Evolutionary conservation across 805 yeast genomes (phyloP).

Genomic region (Lipomyces sp.): DNA sequence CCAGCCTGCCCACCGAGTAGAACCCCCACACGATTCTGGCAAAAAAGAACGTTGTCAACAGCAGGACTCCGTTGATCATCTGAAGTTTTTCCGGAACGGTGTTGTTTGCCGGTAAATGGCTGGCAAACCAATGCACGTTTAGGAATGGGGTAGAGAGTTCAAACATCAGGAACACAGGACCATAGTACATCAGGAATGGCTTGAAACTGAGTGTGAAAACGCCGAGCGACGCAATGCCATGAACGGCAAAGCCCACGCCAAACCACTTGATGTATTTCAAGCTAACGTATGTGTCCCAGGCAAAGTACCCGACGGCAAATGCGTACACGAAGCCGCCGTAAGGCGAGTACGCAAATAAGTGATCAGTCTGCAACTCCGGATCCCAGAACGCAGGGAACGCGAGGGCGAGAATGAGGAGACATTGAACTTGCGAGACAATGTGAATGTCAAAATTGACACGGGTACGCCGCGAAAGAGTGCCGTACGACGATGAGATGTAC

Average conservation of each 20-base stretch:
- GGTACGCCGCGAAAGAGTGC: conserved; percentile 44
- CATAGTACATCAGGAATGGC: conserved; percentile 78
- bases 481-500: conserved; percentile 46
- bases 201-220: conserved; percentile 62
- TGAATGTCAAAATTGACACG: conserved; percentile 84
- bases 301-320: conserved; percentile 75
- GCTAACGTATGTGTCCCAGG: conserved; percentile 82
- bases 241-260: conserved; percentile 78
- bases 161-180: conserved; percentile 77
- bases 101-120: conserved; percentile 63
- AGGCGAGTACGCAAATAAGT: conserved; percentile 68
- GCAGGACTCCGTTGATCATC: conserved; percentile 62
- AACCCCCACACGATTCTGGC: conserved; percentile 88
- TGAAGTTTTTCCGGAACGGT: conserved; percentile 49
- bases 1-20: conserved; percentile 57
- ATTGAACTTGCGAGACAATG: conserved; percentile 82
- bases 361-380: conserved; percentile 46
- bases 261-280: conserved; percentile 58
- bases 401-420: conserved; percentile 57
- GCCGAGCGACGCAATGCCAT: conserved; percentile 75
- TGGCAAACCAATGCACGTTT: conserved; percentile 86
- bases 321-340: conserved; percentile 72
- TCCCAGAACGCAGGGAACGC: conserved; percentile 64
- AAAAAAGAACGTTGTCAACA: conserved; percentile 67
- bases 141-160: conserved; percentile 94